These are phyloP conservation scores for Sarocladium strictum DNA, from an alignment of 2,329 filamentous ascomycete species.

Conservation along the genomic window DNA sequence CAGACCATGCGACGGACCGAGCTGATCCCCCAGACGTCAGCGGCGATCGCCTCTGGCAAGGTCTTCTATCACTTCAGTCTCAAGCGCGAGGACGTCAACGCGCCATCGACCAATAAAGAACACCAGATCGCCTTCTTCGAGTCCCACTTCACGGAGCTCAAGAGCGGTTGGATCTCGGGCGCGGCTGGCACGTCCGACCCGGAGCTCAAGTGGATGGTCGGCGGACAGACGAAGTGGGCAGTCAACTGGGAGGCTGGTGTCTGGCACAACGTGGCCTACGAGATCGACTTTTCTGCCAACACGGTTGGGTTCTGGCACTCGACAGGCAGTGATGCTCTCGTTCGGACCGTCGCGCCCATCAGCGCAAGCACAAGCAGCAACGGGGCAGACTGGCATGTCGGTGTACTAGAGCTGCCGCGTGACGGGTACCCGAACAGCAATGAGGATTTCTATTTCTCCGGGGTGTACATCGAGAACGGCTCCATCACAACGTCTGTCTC, in stretches of 20 bases:
- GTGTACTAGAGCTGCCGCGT: constrained; percentile 59
- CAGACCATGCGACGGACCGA: constrained; percentile 69
- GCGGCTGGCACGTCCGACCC: constrained; percentile 38
- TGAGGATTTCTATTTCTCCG: constrained; percentile 68
- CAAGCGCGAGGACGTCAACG: constrained; percentile 50
- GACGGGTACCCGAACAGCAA: constrained; percentile 43
- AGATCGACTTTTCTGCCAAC: constrained; percentile 59
- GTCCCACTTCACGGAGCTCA: constrained; percentile 69
- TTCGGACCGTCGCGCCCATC: constrained; percentile 54
- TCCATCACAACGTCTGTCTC: constrained; percentile 25
- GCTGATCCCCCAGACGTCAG: constrained; percentile 64
- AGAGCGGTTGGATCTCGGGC: constrained; percentile 56
- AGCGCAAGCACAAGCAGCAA: constrained; percentile 57
- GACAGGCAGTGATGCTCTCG: constrained; percentile 51
- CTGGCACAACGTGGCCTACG: constrained; percentile 73
- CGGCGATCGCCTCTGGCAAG: constrained; percentile 58
- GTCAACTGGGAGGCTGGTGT: constrained; percentile 53
- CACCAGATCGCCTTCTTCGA: constrained; percentile 62
- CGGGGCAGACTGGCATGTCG: constrained; percentile 67
- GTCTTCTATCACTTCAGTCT: constrained; percentile 70
- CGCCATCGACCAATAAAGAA: constrained; percentile 56
- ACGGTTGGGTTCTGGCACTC: constrained; percentile 67
- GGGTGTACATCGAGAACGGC: constrained; percentile 59
- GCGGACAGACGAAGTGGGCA: constrained; percentile 56
- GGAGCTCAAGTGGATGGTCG: constrained; percentile 59